A percentile compares a stretch with the other conserved stretches of the same genome.
These are phyloP conservation scores for Adansonia rubrostipa DNA, from an alignment of 441 rosid genomes.

Conservation along the genomic window DNA sequence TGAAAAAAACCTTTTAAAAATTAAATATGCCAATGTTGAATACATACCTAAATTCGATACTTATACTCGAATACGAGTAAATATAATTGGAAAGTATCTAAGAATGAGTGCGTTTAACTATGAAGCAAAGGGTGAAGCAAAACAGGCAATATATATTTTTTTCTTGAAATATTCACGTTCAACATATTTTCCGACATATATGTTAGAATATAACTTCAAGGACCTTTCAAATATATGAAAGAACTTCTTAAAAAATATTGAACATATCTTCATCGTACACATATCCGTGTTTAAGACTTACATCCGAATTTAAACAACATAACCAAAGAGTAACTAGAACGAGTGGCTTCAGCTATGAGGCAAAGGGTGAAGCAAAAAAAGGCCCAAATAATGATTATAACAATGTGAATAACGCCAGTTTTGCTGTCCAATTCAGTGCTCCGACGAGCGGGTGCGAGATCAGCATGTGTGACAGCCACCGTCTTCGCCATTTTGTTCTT, in stretches of 20 bases:
- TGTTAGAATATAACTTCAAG: no score
- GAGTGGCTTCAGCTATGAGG: slow-evolving; percentile 88
- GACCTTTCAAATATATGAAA: no score
- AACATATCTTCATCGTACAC: no score
- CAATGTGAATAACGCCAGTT: slow-evolving; percentile 52
- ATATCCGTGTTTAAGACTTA: no score
- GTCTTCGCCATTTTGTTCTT: slow-evolving; percentile 45
- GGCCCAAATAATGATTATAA: slow-evolving; percentile 67
- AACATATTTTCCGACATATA: no score
- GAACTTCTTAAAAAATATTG: no score
- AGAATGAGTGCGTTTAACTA: slow-evolving; percentile 88
- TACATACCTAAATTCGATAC: no score
- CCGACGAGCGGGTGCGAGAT: slow-evolving; percentile 64
- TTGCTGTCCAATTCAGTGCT: slow-evolving; percentile 75
- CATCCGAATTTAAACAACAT: no score
- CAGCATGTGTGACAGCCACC: slow-evolving; percentile 81
- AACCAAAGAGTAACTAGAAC: slow-evolving; percentile 57
- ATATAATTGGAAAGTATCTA: slow-evolving; percentile 44
- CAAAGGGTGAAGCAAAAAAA: slow-evolving; percentile 79
- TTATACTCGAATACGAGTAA: no score
- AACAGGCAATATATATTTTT: background rate
- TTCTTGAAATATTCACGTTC: no score
- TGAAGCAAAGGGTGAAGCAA: slow-evolving; percentile 76
- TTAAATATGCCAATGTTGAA: background rate
- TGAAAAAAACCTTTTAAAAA: no score